These are phyloP conservation scores for Teratosphaeria epicoccoides DNA, from an alignment of 2,329 filamentous ascomycete species.

Conservation along the genomic window DNA sequence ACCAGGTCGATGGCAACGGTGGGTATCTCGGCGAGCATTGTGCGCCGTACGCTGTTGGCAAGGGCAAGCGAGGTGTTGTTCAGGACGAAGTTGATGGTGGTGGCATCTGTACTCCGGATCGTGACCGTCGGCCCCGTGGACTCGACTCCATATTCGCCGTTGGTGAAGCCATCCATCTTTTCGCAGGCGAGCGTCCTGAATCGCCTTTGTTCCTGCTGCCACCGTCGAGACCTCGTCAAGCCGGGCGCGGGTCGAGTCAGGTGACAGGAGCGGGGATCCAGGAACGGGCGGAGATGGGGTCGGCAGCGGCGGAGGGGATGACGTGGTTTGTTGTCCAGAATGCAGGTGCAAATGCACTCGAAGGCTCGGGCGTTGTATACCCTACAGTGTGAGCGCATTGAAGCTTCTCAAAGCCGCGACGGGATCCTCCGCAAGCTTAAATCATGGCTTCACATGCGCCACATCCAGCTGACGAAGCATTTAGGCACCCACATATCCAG, in stretches of 20 bases:
- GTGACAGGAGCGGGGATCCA: background rate
- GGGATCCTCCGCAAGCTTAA: background rate
- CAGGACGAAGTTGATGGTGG: slow-evolving; percentile 84
- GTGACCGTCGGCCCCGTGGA: slow-evolving; percentile 14
- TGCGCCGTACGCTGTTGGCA: slow-evolving; percentile 82
- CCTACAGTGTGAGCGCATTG: background rate
- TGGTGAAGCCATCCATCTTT: slow-evolving; percentile 1
- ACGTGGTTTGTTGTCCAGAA: background rate
- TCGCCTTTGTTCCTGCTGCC: background rate
- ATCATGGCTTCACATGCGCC: background rate
- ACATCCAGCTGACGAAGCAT: background rate
- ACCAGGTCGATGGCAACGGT: slow-evolving; percentile 92
- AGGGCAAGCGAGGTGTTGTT: slow-evolving; percentile 81
- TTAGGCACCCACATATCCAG: background rate
- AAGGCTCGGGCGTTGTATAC: no score
- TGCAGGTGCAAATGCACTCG: background rate
- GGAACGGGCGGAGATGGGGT: background rate
- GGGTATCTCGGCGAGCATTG: slow-evolving; percentile 87
- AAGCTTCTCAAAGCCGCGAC: background rate
- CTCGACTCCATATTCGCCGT: slow-evolving; percentile 9
- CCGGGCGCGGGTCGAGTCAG: no score
- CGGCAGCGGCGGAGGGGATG: no score
- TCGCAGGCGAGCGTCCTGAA: background rate
- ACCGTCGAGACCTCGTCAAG: no score
- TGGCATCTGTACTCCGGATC: slow-evolving; percentile 44